Evolutionary conservation across 2,329 filamentous ascomycete genomes (phyloP).

Genomic region (Fusarium fracticaudum): DNA sequence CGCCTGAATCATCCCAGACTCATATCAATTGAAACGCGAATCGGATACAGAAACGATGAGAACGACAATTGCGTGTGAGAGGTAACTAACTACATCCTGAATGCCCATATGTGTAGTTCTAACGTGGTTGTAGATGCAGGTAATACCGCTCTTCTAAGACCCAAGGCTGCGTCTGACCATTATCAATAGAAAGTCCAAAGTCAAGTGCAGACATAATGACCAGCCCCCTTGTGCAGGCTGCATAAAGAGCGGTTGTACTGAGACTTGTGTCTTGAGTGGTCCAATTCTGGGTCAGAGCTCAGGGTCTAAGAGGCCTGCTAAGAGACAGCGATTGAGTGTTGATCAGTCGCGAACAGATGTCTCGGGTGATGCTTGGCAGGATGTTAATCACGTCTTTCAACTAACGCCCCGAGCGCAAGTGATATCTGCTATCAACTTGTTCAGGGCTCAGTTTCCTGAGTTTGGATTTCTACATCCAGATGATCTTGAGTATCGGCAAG

Average conservation of each 20-base stretch:
- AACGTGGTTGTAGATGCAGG: slow-evolving; percentile 32
- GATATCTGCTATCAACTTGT: slow-evolving; percentile 18
- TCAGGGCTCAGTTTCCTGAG: slow-evolving; percentile 39
- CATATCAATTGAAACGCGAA: slow-evolving; percentile 1
- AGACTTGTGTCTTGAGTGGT: slow-evolving; percentile 31
- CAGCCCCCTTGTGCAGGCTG: slow-evolving; percentile 39
- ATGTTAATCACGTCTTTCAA: slow-evolving; percentile 14
- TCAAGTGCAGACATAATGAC: slow-evolving; percentile 40
- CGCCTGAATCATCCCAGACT: background rate
- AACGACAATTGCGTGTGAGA: slow-evolving; percentile 39
- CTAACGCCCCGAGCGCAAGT: background rate
- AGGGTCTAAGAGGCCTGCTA: background rate
- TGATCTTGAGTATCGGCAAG: slow-evolving; percentile 34
- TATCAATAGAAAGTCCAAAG: slow-evolving; percentile 35
- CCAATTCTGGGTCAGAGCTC: slow-evolving; percentile 5
- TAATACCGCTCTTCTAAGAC: background rate
- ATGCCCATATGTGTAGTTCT: accelerated
- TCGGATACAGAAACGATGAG: slow-evolving; percentile 25
- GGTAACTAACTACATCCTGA: background rate
- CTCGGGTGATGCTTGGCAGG: background rate
- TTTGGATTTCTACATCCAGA: slow-evolving; percentile 38
- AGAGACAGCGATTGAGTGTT: slow-evolving; percentile 10
- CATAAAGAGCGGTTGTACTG: slow-evolving; percentile 23
- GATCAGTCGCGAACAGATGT: background rate
- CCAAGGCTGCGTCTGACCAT: background rate